Conservation (phyloP, 768 basidiomycete genomes). For the Amanita inopinata region DNA sequence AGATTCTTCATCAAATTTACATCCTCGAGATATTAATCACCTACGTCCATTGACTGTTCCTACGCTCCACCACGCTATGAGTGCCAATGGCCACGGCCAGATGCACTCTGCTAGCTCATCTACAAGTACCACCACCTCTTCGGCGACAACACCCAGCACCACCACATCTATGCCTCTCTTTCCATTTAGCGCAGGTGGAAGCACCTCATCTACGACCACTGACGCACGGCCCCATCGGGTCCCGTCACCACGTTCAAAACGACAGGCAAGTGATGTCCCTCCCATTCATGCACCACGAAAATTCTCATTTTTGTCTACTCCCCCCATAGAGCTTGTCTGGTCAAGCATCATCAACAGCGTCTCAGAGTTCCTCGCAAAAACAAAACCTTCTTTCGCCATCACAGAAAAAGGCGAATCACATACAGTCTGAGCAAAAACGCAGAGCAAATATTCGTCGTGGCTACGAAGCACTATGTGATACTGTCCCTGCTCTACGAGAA, state of each 20-base stretch:
- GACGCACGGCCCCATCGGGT: background rate
- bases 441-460: constrained; percentile 84
- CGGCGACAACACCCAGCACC: constrained; percentile 14
- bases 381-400: constrained; percentile 60
- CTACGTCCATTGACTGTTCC: background rate
- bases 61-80: background rate
- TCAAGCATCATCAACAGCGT: too few relatives aligned
- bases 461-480: constrained; percentile 80
- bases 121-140: constrained; percentile 11
- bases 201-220: background rate
- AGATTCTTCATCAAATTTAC: background rate
- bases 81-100: background rate
- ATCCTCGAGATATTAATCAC: background rate
- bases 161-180: constrained; percentile 8
- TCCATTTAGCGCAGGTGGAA: background rate
- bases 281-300: constrained; percentile 3
- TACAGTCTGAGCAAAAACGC: constrained; percentile 89
- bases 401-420: constrained; percentile 91
- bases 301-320: too few relatives aligned
- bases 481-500: constrained; percentile 72
- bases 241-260: background rate
- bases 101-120: background rate
- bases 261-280: constrained; percentile 7
- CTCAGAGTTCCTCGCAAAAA: constrained; percentile 22
- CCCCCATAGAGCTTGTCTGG: too few relatives aligned